Base-by-base conservation (phyloP, 805 yeast genomes). In the Lachancea mirantina region DNA sequence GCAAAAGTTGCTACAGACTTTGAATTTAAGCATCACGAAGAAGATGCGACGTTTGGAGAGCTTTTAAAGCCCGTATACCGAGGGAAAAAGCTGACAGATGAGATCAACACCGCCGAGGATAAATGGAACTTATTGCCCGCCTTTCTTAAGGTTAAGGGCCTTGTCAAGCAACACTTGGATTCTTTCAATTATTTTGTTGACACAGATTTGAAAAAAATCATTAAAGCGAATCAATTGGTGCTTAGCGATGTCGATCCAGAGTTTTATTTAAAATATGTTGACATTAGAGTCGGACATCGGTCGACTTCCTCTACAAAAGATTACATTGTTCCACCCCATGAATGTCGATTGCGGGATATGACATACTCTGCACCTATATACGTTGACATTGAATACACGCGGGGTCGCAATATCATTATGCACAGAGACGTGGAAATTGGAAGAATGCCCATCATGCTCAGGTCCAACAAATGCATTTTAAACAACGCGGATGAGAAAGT, bases 101-200 rank as follows among this genome's bases (percentile, higher is more conserved):
- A 83, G 43, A 80, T 92, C 52, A 76, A 76, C 46, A 85, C 96
- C 0, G 92, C 94, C 8, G 84, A 84, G 47, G 99, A 92, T 60
- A 92, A 92, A 57, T 92, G 99, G 99, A 83, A 92, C 47, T 67
- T 92, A 28, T 64, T 92, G 24, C 99, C 99, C 0, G 98, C 98
- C 1, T 92, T 92, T 53, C 65, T 92, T 42, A 85, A 87, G 52
- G 95, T 92, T 27, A 92, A 92, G 57, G 98, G 98, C 34, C 65
- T 92, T 32, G 97, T 92, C 28, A 92, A 92, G 52, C 98, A 92
- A 65, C 98, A 92, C 65, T 67, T 92, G 52, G 98, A 92, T 55
- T 92, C 98, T n/a, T 92, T 85, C 69, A 89, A 92, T 55, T 92
- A 84, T 62, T 92, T 92, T 57, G 94, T 92, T 13, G 96, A 92